Evolutionary conservation across 1,284 basidiomycete genomes (phyloP), one percentile per base, ranked within the genome.

Genomic region (Cryptococcus maquisensis): DNA sequence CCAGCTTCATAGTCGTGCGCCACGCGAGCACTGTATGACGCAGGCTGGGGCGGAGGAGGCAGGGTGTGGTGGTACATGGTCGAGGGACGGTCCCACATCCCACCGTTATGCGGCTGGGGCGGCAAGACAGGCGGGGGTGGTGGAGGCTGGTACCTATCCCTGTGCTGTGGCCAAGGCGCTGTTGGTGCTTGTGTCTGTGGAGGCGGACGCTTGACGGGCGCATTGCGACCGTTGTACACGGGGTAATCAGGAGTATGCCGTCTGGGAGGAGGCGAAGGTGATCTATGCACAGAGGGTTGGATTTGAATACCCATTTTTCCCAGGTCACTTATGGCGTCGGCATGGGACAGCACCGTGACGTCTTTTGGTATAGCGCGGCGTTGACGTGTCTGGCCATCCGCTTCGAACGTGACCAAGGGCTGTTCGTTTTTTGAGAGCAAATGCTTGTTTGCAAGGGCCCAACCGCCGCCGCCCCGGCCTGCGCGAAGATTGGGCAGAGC

Each of bases 401-500:
- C 49, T 16, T 58, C 51, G 13, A 65, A 51, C 3, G 53, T 52
- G 6, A 52, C 26, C 2, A 62, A 57, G 12, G 35, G 35, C 32
- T 60, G 55, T 13, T 60, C 56, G 23, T 56, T 56, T 35, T 55
- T 63, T 9, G 64, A 67, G 8, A 69, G 38, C 23, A 69, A 58
- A 9, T 43, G 9, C 12, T 54, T 35, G 43, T 56, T 32, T 43
- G 62, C 39, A 28, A 61, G 43, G 16, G 43, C 40, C 69, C 69
- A 71, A 7, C 66, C 67, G 9, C 67, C 66, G 8, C 59, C 63
- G 3, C 69, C 69, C 8, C 63, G 60, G 1, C 67, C 67, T 37
- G 58, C 58, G 3, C 66, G 61, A 5, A 67, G 49, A 15, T 44
- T 60, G 0, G 66, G 65, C 56, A 61, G 59, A 42, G 57, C 62